Percentiles rank a stretch among this genome's conserved stretches.
Evolutionary conservation across 345 rosid genomes (phyloP).

Genomic region (Combretum micranthum): DNA sequence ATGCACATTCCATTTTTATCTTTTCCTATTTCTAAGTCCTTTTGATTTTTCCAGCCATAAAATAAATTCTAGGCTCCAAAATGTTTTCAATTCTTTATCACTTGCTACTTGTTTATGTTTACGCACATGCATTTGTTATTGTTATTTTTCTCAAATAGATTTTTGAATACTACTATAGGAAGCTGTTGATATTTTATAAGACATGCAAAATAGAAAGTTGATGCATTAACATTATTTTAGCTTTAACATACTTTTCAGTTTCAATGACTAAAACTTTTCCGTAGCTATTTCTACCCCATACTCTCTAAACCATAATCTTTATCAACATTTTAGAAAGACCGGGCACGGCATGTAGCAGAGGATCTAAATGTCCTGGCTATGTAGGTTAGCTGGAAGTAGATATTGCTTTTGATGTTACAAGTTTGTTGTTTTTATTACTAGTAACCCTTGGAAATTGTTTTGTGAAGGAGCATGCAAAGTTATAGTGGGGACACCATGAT

Average conservation of each 20-base stretch:
- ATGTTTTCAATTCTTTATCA: no score
- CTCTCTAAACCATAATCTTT: slow-evolving; percentile 63
- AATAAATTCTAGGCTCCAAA: no score
- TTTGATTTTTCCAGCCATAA: no score
- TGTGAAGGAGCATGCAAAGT: slow-evolving; percentile 85
- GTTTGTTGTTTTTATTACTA: slow-evolving; percentile 1
- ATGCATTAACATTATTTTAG: no score
- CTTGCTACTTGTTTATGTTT: no score
- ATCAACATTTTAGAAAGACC: slow-evolving; percentile 64
- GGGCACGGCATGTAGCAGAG: slow-evolving; percentile 82
- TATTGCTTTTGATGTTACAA: background rate
- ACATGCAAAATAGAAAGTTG: no score
- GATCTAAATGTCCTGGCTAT: slow-evolving; percentile 60
- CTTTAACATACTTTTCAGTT: background rate
- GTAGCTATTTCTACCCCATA: slow-evolving; percentile 82
- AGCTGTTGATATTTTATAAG: no score
- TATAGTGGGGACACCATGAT: slow-evolving; percentile 80
- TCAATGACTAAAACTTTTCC: slow-evolving; percentile 1
- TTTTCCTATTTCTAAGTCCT: no score
- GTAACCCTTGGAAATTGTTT: background rate
- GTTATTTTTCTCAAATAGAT: no score
- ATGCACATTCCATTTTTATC: no score
- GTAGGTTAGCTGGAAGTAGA: slow-evolving; percentile 49
- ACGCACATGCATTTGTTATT: no score
- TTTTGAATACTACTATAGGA: no score